Evolutionary conservation across 1,139 yeast genomes (phyloP), one percentile per base, ranked within the genome.

Genomic region (Pichia sp.): DNA sequence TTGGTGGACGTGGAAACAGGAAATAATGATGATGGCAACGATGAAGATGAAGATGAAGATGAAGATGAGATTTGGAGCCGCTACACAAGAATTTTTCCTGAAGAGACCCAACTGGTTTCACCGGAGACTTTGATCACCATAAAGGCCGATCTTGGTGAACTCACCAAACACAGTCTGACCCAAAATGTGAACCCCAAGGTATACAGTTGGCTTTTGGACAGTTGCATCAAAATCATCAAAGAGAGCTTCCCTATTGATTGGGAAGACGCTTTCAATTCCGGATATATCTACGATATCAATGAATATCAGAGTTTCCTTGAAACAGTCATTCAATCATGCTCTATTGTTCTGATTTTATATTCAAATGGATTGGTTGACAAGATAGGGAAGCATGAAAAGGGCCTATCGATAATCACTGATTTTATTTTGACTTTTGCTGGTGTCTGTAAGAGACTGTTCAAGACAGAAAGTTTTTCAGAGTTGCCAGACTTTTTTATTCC

Each of bases 311-410:
- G 34, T 5, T 34, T 46, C 16, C 52, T 52, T 2, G 42, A 38
- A n/a, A 61, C 57, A 37, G 59, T 64, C 2, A 55, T 64, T 29
- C 48, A 54, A 15, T 64, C 76, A 0, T 52, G 67, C 1, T 59
- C 62, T n/a, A 51, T 71, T 2, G 52, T 72, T 6, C 51, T 75
- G 35, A 46, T 58, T 6, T 55, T 74, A 1, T 59, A 74, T 39
- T 58, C 66, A 17, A 55, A 69, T 9, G 56, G 61, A 12, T 52
- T 64, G 29, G 46, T 51, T 9, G 75, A 72, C 32, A 68, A 65
- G 40, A 61, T 56, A 31, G 45, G 74, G 2, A 65, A 63, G 39
- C 50, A 69, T 20, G 81, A 74, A 28, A 66, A 62, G 12, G 64
- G 66, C 38, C 48, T 74, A 15, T 47, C 52, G 6, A 58, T 61